Conservation (phyloP, 225 moss, liverwort and hornwort species). For the Pseudisothecium myosuroides region DNA sequence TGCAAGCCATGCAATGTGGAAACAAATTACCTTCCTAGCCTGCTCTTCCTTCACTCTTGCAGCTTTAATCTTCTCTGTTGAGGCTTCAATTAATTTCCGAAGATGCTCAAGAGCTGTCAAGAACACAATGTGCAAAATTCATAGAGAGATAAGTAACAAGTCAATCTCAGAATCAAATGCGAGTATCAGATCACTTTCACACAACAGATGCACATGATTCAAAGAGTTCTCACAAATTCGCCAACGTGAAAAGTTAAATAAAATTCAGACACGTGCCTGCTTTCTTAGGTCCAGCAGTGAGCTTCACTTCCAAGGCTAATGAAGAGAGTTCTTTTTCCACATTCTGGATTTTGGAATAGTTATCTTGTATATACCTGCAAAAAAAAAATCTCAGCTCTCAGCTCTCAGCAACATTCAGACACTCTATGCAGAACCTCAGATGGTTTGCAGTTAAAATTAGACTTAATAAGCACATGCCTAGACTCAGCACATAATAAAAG, state of each 20-base stretch:
- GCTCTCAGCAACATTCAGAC: background rate
- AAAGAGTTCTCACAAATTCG: background rate
- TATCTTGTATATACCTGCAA: constrained; percentile 89
- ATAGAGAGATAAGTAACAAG: background rate
- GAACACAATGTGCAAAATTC: background rate
- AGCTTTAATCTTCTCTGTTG: constrained; percentile 92
- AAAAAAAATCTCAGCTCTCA: background rate
- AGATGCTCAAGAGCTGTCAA: constrained; percentile 94
- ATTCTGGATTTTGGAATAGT: constrained; percentile 94
- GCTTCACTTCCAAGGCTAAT: constrained; percentile 92
- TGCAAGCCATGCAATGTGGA: background rate
- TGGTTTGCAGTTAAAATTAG: background rate
- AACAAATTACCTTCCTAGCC: constrained; percentile 66
- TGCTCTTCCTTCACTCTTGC: constrained; percentile 92
- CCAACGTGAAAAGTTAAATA: background rate
- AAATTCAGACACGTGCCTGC: constrained; percentile 34
- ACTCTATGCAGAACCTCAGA: background rate
- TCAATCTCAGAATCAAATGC: background rate
- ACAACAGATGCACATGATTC: background rate
- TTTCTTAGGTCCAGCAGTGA: constrained; percentile 99
- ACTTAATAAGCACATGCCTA: background rate
- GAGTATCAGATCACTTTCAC: background rate
- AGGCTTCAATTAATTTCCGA: constrained; percentile 81
- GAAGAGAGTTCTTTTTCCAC: constrained; percentile 83
- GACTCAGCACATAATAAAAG: background rate